Conservation (phyloP, 2,329 filamentous ascomycete species). For the Westerdykella sp. region DNA sequence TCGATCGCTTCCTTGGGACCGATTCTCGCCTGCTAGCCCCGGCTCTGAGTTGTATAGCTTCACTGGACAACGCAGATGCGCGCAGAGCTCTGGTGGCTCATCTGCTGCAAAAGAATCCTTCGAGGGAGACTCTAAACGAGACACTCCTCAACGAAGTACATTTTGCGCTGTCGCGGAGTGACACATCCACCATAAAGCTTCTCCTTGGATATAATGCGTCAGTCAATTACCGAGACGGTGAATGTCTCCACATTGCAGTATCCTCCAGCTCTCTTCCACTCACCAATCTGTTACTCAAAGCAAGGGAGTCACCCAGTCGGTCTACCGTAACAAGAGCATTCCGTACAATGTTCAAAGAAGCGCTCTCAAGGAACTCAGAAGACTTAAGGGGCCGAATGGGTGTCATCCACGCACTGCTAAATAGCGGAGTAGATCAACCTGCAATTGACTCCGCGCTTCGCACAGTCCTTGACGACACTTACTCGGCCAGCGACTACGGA, state of each 20-base stretch:
- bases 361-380: background rate
- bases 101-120: constrained; percentile 22
- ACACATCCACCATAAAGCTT: constrained; percentile 21
- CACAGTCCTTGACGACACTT: constrained; percentile 12
- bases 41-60: constrained; percentile 18
- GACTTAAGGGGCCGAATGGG: constrained; percentile 2
- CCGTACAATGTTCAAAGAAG: constrained; percentile 19
- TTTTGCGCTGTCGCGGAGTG: constrained; percentile 14
- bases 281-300: constrained; percentile 46
- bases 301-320: constrained; percentile 22
- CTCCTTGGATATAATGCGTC: constrained; percentile 29
- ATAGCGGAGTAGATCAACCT: constrained; percentile 21
- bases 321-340: constrained; percentile 24
- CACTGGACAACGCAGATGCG: constrained; percentile 24
- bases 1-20: constrained; percentile 21
- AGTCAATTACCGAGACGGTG: constrained; percentile 49
- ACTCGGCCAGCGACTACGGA: constrained; percentile 7
- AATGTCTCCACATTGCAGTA: constrained; percentile 51
- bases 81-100: background rate
- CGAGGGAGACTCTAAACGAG: constrained; percentile 25
- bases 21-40: constrained; percentile 17
- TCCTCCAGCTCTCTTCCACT: constrained; percentile 47
- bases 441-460: constrained; percentile 19
- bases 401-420: constrained; percentile 22
- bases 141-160: constrained; percentile 23